phyloP scores from a whole-genome alignment of 1,284 basidiomycete species.

The Ustilago lituana region DNA sequence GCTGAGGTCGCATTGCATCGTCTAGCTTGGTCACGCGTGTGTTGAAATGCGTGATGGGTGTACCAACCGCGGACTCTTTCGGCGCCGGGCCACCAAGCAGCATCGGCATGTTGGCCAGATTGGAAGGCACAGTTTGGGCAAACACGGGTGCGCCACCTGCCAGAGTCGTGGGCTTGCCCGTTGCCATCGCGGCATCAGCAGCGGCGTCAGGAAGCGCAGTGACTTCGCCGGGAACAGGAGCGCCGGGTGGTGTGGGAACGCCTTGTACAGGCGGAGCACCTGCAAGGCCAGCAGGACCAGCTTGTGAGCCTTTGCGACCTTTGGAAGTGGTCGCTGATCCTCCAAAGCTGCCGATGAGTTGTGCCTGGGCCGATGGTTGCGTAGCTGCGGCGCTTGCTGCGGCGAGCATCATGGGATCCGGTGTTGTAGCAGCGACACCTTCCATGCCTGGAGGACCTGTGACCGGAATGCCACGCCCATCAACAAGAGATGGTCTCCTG shows the following conservation, averaged over 20 bases:
- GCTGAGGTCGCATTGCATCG: slow-evolving; percentile 68
- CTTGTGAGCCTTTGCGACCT: slow-evolving; percentile 27
- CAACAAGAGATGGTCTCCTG: slow-evolving; percentile 20
- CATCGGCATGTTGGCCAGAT: slow-evolving; percentile 57
- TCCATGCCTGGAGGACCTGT: slow-evolving; percentile 20
- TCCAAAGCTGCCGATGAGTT: slow-evolving; percentile 37
- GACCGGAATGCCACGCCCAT: slow-evolving; percentile 9
- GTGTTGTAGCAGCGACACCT: slow-evolving; percentile 18
- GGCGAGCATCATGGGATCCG: slow-evolving; percentile 37
- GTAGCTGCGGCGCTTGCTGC: slow-evolving; percentile 37
- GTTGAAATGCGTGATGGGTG: slow-evolving; percentile 73
- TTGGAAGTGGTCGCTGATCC: slow-evolving; percentile 12
- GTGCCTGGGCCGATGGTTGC: slow-evolving; percentile 37
- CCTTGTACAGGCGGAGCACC: slow-evolving; percentile 6
- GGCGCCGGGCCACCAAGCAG: slow-evolving; percentile 67
- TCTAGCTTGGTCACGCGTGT: slow-evolving; percentile 75
- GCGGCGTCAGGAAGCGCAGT: slow-evolving; percentile 26
- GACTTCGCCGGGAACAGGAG: slow-evolving; percentile 13
- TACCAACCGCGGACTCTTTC: slow-evolving; percentile 60
- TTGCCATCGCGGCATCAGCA: slow-evolving; percentile 31
- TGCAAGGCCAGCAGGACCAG: slow-evolving; percentile 3
- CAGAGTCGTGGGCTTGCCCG: slow-evolving; percentile 49
- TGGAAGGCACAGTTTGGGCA: slow-evolving; percentile 58
- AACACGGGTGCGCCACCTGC: slow-evolving; percentile 31
- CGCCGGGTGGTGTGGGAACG: slow-evolving; percentile 4